phyloP scores from a whole-genome alignment of 1,139 yeast genomes.

The Sugiyamaella neomexicana region DNA sequence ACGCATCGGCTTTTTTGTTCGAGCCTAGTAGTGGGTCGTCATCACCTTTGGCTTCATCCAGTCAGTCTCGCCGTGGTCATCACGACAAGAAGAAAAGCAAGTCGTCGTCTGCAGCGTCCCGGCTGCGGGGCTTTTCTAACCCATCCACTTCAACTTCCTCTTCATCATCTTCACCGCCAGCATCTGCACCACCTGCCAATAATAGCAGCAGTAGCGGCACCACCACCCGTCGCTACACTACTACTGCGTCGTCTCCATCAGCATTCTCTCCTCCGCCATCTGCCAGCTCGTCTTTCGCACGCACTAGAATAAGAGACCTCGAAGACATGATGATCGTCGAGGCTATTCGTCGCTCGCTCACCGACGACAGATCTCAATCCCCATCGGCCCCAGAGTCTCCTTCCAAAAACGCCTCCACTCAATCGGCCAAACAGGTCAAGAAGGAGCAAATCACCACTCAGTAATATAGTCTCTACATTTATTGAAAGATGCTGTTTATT shows the following conservation, averaged over 20 bases:
- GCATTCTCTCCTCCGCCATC: not conserved
- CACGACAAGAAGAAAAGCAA: constrained; percentile 20
- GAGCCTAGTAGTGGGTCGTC: constrained; percentile 24
- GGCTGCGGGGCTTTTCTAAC: constrained; percentile 22
- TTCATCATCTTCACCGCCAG: constrained; percentile 11
- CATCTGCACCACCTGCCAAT: constrained; percentile 16
- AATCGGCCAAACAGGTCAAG: constrained; percentile 12
- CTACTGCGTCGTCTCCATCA: not conserved
- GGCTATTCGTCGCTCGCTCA: constrained; percentile 59
- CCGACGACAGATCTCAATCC: constrained; percentile 5
- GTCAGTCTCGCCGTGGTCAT: constrained; percentile 24
- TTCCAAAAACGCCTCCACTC: constrained; percentile 7
- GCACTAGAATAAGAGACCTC: constrained; percentile 39
- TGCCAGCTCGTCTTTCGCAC: constrained; percentile 1
- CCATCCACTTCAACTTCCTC: constrained; percentile 9
- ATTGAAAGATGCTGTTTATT: not conserved
- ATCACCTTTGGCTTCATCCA: constrained; percentile 2
- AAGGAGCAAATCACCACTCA: constrained; percentile 16
- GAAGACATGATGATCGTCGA: constrained; percentile 84
- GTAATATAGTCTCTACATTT: not conserved
- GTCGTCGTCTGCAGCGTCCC: constrained; percentile 12
- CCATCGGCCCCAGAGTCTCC: constrained; percentile 2
- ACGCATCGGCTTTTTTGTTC: constrained; percentile 68
- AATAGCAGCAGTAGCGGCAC: constrained; percentile 4
- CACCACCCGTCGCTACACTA: constrained; percentile 5